phyloP scores from a whole-genome alignment of 768 basidiomycete genomes.

The Suillus hirtellus region DNA sequence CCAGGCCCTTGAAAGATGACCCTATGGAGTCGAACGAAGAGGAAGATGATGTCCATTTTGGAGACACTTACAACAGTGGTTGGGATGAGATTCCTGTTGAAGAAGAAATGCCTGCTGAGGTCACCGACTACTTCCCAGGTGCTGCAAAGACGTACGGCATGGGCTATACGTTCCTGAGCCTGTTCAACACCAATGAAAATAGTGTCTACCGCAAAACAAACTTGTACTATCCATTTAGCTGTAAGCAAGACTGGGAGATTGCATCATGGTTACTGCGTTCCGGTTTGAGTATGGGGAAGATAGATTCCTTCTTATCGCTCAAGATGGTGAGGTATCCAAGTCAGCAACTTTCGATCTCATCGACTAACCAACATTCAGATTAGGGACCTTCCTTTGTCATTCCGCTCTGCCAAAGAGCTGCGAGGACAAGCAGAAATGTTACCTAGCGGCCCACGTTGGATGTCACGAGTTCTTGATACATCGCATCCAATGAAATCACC shows the following conservation, averaged over 20 bases:
- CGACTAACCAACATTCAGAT: no score
- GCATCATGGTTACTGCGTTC: not conserved
- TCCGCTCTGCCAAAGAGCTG: no score
- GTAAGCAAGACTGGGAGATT: not conserved
- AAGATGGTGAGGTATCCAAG: not conserved
- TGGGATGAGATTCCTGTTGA: not conserved
- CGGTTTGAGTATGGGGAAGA: not conserved
- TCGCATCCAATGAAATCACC: conserved; percentile 22
- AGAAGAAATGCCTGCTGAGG: not conserved
- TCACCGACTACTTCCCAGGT: not conserved
- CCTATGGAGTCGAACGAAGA: not conserved
- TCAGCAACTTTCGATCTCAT: not conserved
- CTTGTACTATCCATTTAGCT: not conserved
- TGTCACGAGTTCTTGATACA: conserved; percentile 5
- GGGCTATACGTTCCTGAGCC: not conserved
- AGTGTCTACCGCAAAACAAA: not conserved
- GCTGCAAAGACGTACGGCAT: not conserved
- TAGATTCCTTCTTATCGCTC: not conserved
- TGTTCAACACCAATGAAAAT: not conserved
- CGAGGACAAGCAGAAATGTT: no score
- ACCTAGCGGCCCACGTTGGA: no score
- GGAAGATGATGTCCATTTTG: not conserved
- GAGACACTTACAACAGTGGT: not conserved
- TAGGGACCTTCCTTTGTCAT: no score
- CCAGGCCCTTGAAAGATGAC: not conserved